Evolutionary conservation across 75 land plant species (phyloP).

Genomic region (Chamaecyparis obtusa): DNA sequence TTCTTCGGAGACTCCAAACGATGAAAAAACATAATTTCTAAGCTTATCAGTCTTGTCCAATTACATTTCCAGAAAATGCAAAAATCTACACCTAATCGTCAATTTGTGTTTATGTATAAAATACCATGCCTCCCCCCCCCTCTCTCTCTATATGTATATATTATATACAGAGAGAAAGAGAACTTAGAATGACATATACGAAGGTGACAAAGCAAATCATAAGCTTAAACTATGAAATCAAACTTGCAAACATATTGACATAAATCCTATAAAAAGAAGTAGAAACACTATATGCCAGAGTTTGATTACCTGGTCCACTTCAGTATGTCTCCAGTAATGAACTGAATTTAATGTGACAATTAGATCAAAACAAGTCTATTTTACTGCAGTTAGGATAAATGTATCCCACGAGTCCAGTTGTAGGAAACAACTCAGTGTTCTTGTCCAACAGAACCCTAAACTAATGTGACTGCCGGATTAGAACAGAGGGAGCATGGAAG

Average conservation of each 20-base stretch:
- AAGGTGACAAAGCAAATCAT: not conserved
- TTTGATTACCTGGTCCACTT: not conserved
- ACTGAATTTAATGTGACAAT: not conserved
- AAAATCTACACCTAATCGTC: not conserved
- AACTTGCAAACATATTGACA: not conserved
- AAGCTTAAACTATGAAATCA: not conserved
- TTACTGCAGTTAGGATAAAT: not conserved
- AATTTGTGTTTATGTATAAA: not conserved
- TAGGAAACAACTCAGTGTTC: not conserved
- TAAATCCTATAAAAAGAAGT: not conserved
- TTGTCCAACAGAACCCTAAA: not conserved
- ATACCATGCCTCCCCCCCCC: not conserved
- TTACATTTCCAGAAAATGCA: not conserved
- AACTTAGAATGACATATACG: not conserved
- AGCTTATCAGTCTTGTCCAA: not conserved
- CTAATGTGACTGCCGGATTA: not conserved
- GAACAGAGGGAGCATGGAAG: not conserved
- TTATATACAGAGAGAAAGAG: too few species aligned
- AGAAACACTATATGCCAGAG: not conserved
- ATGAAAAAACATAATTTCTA: not conserved
- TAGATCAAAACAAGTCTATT: not conserved
- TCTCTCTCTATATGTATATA: too few species aligned
- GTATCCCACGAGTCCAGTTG: not conserved
- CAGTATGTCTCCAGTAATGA: not conserved
- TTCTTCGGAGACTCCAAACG: not conserved